Conservation (phyloP, 352 stramenopile species). For the Phytophthora fragariaefolia region DNA sequence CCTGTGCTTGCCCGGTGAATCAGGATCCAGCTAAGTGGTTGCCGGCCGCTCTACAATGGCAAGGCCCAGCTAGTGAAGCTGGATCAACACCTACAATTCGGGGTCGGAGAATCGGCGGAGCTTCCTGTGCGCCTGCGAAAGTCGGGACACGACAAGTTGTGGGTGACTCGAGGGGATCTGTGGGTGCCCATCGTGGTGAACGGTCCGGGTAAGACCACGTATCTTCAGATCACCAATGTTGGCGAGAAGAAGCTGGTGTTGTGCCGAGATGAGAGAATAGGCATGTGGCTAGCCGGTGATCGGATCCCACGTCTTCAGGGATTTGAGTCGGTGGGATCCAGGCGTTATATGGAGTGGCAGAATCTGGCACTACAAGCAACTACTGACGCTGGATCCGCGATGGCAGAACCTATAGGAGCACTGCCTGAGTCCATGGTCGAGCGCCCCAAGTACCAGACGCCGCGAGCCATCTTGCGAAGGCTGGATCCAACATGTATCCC, state of each 20-base stretch:
- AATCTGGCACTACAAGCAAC: constrained; percentile 20
- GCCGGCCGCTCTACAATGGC: constrained; percentile 1
- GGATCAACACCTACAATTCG: not conserved
- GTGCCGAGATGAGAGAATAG: not conserved
- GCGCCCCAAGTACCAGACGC: not conserved
- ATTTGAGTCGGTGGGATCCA: no score
- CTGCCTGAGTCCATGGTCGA: not conserved
- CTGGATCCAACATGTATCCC: not conserved
- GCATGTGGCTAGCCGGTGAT: constrained; percentile 13
- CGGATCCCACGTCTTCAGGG: constrained; percentile 1
- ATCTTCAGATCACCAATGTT: constrained; percentile 14
- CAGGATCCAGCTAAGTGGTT: constrained; percentile 8
- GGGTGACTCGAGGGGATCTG: constrained; percentile 3
- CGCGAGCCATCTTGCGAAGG: no score
- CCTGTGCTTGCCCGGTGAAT: constrained; percentile 3
- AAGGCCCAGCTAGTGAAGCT: not conserved
- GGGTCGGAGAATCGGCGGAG: no score
- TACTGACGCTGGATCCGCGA: not conserved
- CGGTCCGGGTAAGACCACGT: not conserved
- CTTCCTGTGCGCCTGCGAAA: not conserved
- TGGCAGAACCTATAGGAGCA: not conserved
- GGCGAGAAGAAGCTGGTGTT: not conserved
- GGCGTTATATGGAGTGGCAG: constrained; percentile 23
- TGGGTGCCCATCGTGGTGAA: constrained; percentile 12
- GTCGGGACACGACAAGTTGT: constrained; percentile 10